phyloP scores from a whole-genome alignment of 306 rosid species.

The Ceratonia siliqua region DNA sequence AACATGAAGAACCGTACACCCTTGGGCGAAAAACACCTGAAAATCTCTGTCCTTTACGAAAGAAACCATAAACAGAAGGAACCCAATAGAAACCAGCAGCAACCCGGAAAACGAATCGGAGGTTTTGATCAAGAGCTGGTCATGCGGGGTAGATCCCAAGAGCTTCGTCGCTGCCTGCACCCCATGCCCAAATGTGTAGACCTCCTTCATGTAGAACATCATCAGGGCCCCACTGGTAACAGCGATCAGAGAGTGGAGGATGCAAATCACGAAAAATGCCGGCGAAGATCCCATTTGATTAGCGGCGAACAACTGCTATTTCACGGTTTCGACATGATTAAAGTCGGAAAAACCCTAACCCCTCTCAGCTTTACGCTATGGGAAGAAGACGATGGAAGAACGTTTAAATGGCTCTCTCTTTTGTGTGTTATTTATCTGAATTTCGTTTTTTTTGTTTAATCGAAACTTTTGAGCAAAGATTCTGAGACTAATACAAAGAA shows the following conservation, averaged over 20 bases:
- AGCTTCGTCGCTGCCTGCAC: slow-evolving; percentile 63
- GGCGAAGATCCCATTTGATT: slow-evolving; percentile 47
- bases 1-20: slow-evolving; percentile 67
- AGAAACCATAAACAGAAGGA: slow-evolving; percentile 84
- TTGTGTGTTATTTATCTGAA: too few species aligned
- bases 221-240: slow-evolving; percentile 65
- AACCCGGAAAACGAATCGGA: slow-evolving; percentile 92
- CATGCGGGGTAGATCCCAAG: slow-evolving; percentile 88
- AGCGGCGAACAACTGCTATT: not conserved
- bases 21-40: slow-evolving; percentile 83
- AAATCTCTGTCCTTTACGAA: slow-evolving; percentile 79
- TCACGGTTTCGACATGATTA: not conserved
- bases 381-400: not conserved
- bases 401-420: not conserved
- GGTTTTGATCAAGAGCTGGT: slow-evolving; percentile 86
- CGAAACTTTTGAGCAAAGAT: not conserved
- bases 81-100: slow-evolving; percentile 78
- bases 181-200: slow-evolving; percentile 86
- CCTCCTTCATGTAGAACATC: slow-evolving; percentile 96
- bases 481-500: not conserved
- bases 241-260: slow-evolving; percentile 74
- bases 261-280: slow-evolving; percentile 78
- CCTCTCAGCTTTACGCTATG: not conserved
- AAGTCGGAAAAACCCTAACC: not conserved
- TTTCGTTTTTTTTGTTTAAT: not conserved